Conservation (phyloP, 2,329 filamentous ascomycete genomes). For the Magnaporthiopsis incrustans region DNA sequence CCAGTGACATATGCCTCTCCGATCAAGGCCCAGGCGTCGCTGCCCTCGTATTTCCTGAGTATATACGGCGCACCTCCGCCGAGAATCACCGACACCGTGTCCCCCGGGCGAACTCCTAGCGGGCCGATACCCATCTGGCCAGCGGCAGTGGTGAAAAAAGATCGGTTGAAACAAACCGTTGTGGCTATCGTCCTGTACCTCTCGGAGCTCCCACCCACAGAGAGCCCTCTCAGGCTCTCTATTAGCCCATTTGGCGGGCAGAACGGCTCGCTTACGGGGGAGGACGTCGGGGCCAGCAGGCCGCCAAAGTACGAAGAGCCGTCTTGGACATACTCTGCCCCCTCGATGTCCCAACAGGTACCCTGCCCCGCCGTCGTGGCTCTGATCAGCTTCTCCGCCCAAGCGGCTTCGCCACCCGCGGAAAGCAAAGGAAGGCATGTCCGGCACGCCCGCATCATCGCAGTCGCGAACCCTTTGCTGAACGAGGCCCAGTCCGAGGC, state of each 20-base stretch:
- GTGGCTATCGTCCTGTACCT: neutral
- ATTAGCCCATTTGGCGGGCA: neutral
- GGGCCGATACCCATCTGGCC: too few species aligned
- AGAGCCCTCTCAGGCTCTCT: neutral
- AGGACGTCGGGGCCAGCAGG: neutral
- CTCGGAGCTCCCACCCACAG: neutral
- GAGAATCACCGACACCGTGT: too few species aligned
- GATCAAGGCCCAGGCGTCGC: too few species aligned
- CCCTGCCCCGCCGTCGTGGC: neutral
- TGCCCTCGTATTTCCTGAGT: too few species aligned
- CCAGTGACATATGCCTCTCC: too few species aligned
- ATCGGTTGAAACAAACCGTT: too few species aligned
- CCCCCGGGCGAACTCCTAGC: too few species aligned
- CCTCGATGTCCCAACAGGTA: too few species aligned
- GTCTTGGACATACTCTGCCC: neutral
- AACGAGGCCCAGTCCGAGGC: neutral
- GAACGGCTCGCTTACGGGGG: neutral
- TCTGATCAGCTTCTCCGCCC: neutral
- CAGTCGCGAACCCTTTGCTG: neutral
- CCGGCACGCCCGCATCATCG: neutral
- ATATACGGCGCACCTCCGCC: too few species aligned
- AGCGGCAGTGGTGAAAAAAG: too few species aligned
- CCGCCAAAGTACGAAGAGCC: neutral
- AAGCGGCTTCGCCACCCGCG: neutral
- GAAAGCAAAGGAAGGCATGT: neutral